A percentile compares a stretch with the other conserved stretches of the same genome.
phyloP scores from a whole-genome alignment of 192 early-diverging fungal species.

The Rhizophagus prolifer region DNA sequence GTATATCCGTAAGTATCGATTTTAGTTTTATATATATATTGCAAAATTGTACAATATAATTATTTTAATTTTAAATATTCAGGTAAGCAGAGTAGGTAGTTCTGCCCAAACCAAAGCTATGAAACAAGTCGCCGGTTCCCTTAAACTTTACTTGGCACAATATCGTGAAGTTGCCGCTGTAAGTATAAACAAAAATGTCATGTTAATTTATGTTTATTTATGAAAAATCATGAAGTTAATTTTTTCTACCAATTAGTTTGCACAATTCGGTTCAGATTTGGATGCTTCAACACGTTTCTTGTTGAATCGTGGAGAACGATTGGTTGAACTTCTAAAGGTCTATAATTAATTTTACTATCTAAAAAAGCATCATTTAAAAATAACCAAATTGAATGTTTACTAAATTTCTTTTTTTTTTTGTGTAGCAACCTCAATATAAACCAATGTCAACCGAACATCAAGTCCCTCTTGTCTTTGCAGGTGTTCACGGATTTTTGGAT shows the following conservation, averaged over 20 bases:
- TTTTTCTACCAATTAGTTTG: constrained; percentile 53
- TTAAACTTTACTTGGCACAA: constrained; percentile 99
- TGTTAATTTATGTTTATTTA: neutral
- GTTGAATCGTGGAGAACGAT: constrained; percentile 99
- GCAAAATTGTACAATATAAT: neutral
- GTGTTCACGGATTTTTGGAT: constrained; percentile 99
- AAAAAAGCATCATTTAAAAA: neutral
- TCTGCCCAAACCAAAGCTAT: constrained; percentile 99
- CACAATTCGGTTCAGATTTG: constrained; percentile 99
- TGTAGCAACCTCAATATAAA: constrained; percentile 92
- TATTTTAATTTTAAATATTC: neutral
- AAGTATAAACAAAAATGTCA: neutral
- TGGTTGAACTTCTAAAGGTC: constrained; percentile 94
- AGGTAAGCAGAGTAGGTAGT: constrained; percentile 93
- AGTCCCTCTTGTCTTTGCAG: constrained; percentile 97
- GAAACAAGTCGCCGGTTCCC: constrained; percentile 99
- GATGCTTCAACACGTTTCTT: constrained; percentile 99
- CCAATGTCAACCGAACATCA: constrained; percentile 96
- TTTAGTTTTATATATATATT: neutral
- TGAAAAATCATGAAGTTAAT: neutral
- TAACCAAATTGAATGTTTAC: neutral
- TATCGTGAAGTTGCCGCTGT: constrained; percentile 99
- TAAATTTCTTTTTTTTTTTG: neutral
- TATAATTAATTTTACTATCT: neutral
- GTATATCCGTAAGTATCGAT: constrained; percentile 83